Evolutionary conservation across 2,329 filamentous ascomycete genomes (phyloP), one percentile per base, ranked within the genome.

Genomic region (Botrytis cinerea): DNA sequence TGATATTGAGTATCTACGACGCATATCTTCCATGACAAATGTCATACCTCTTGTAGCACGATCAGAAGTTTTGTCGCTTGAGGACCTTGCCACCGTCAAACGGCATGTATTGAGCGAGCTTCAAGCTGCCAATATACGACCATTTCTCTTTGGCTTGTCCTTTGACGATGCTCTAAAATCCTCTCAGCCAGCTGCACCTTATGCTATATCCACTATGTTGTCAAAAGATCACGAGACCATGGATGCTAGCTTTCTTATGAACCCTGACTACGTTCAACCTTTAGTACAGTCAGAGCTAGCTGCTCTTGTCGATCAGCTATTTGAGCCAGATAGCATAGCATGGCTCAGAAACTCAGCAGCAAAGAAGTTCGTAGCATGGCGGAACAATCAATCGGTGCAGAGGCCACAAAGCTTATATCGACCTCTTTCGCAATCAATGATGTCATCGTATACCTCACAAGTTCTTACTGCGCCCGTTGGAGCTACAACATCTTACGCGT

Each of bases 211-310:
- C 1, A 96, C 92, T 32, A 88, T 88, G 20, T 85, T 88, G 38
- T 89, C 87, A 1, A 88, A 88, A 35, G 94, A 98, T 78, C 84
- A 90, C 74, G 93, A 97, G 57, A 90, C 87, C 61, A 97, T 98
- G 91, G 95, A 98, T 81, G 95, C 95, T 28, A 97, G 94, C 79
- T 85, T 97, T 0, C 87, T 98, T 28, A 98, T 98, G 95, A 94
- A 91, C 73, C 91, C 95, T 1, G 93, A 96, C 78, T 98, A 98
- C 80, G 85, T 96, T 22, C 91, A 93, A 75, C 95, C 95, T 1
- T 85, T 98, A 7, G 83, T 93, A 4, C 83, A 88, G 0, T 96
- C 94, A 14, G 95, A 98, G 73, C 87, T 98, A 2, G 79, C 82
- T 8, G 82, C 84, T 14, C 85, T 98, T 1, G 88, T 97, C n/a